Base-by-base conservation (phyloP, 208 protist species). In the Leishmania tarentolae region DNA sequence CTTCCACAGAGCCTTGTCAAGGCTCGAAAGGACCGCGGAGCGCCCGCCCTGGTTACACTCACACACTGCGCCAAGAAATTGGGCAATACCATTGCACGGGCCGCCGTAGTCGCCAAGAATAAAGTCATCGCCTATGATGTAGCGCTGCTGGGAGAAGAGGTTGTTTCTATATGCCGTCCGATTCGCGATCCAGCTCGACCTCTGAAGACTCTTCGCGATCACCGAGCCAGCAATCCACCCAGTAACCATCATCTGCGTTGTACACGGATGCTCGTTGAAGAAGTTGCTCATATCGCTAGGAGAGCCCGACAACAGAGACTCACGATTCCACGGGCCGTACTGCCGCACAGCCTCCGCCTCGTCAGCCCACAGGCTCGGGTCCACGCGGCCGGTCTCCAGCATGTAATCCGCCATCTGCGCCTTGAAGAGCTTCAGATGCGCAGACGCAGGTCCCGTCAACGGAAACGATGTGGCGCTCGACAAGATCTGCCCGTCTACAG, bases 81-180 rank as follows among this genome's bases (percentile, higher is more conserved):
- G 24, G 1, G 82, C 82, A 42, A 63, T 9, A 5, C 42, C 7
- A 17, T 59, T 47, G 68, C 84, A 86, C 53, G 42, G 31, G n/a
- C 82, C 89, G 68, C 92, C 89, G 82, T 87, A 95, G 79, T 92
- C 86, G 59, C 90, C 92, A 44, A 92, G 42, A 37, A 95, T 73
- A 66, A 86, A 80, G 83, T 93, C 90, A 21, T 80, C 82, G 56
- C 80, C 85, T 28, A 93, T 71, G n/a, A 91, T 66, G 81, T 91
- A 93, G 35, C 90, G 86, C 35, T 87, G 85, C 74, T 95, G 92
- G 3, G 72, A 7, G 74, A 92, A 92, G 1, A 92, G 35, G 9
- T 76, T 70, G 0, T 19, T 17, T 78, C 80, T 9, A 78, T 83
- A 92, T 11, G 76, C 69, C 1, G 65, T 13, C 6, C 82, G 73